These are phyloP conservation scores for Diplodia corticola DNA, from an alignment of 2,329 filamentous ascomycete genomes.

Conservation along the genomic window DNA sequence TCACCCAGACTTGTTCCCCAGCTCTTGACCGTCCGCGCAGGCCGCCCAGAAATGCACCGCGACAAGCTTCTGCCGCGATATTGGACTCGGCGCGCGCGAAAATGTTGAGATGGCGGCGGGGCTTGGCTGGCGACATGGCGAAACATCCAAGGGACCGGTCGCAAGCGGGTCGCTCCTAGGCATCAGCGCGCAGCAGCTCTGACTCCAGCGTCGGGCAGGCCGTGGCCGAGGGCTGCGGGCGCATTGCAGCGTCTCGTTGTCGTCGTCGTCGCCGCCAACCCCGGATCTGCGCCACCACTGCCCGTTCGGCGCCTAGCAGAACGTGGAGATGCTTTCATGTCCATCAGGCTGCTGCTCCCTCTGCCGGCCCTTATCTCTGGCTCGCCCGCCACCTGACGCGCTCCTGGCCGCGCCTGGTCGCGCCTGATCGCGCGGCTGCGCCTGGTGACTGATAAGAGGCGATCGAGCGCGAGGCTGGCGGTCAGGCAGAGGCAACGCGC, in stretches of 20 bases:
- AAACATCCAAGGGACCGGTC: neutral
- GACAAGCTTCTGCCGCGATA: neutral
- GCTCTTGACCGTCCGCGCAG: conserved; percentile 8
- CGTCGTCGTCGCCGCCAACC: neutral
- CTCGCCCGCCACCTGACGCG: conserved; percentile 5
- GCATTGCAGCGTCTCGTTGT: conserved; percentile 13
- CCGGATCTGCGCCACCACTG: conserved; percentile 6
- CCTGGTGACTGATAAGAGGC: conserved; percentile 6
- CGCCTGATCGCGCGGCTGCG: conserved; percentile 5
- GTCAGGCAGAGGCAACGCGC: neutral
- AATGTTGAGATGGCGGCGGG: neutral
- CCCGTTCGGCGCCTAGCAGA: conserved; percentile 4
- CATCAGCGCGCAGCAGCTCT: neutral
- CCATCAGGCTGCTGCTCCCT: neutral
- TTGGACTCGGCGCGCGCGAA: neutral
- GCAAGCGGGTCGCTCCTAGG: neutral
- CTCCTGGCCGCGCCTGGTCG: conserved; percentile 5
- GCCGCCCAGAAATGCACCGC: conserved; percentile 2
- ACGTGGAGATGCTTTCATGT: conserved; percentile 9
- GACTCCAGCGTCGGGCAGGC: neutral
- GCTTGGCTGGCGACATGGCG: neutral
- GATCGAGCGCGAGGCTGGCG: neutral
- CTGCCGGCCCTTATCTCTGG: conserved; percentile 9
- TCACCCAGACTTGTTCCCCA: neutral
- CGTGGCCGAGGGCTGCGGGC: neutral